Evolutionary conservation across 2,329 filamentous ascomycete species (phyloP).

Genomic region (Ceratocystis albifundus): DNA sequence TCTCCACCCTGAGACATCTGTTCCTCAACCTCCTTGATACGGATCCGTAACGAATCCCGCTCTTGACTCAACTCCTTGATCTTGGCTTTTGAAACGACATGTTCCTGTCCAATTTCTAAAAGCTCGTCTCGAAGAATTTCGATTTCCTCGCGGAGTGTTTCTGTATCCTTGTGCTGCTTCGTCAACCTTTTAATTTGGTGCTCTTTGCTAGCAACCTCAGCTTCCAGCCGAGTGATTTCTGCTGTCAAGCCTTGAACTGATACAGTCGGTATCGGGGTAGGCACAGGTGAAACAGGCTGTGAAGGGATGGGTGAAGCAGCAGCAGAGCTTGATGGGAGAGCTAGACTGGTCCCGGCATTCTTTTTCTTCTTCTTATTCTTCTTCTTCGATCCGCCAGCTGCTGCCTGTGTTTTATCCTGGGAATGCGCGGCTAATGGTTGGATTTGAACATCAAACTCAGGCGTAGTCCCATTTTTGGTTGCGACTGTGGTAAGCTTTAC

Average conservation of each 20-base stretch:
- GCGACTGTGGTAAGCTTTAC: conserved; percentile 28
- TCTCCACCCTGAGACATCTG: conserved; percentile 40
- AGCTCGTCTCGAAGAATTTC: conserved; percentile 72
- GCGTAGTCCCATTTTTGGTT: conserved; percentile 23
- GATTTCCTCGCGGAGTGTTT: conserved; percentile 73
- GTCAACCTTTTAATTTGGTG: conserved; percentile 59
- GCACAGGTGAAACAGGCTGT: conserved; percentile 8
- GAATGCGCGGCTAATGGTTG: conserved; percentile 27
- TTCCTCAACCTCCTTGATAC: conserved; percentile 56
- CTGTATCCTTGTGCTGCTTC: conserved; percentile 60
- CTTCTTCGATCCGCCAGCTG: conserved; percentile 32
- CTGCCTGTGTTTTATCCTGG: conserved; percentile 24
- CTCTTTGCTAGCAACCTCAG: conserved; percentile 53
- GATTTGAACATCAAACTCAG: conserved; percentile 26
- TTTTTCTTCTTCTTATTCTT: conserved; percentile 92
- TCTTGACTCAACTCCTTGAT: conserved; percentile 50
- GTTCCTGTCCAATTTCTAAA: conserved; percentile 65
- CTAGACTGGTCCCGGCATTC: conserved; percentile 42
- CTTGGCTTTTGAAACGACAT: conserved; percentile 70
- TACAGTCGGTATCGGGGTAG: conserved; percentile 25
- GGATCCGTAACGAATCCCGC: conserved; percentile 36
- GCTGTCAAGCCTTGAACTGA: conserved; percentile 33
- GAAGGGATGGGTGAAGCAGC: conserved; percentile 19
- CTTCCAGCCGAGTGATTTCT: conserved; percentile 41
- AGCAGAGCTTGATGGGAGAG: conserved; percentile 25